These are phyloP conservation scores for Coemansia sp. DNA, from an alignment of 371 early-diverging fungal genomes.

Conservation along the genomic window DNA sequence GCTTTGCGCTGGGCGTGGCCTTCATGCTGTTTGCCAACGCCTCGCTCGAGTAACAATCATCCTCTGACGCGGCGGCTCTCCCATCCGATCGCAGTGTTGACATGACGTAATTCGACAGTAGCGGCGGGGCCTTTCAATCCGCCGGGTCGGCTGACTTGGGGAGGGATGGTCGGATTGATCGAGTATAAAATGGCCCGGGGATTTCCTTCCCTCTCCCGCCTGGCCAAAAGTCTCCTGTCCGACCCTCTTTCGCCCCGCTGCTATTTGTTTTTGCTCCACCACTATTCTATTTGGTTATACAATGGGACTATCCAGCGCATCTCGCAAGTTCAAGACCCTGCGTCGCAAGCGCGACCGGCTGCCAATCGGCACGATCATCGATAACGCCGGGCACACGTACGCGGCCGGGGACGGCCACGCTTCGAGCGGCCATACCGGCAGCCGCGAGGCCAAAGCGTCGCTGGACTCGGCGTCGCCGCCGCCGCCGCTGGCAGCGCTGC, in stretches of 20 bases:
- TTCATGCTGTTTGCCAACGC: slow-evolving; percentile 37
- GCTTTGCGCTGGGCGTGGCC: slow-evolving; percentile 38
- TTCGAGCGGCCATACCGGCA: neutral
- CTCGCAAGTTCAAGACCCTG: slow-evolving; percentile 26
- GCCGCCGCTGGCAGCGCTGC: slow-evolving; percentile 18
- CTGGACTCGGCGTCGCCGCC: slow-evolving; percentile 5
- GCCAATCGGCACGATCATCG: slow-evolving; percentile 26
- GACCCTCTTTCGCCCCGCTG: no score
- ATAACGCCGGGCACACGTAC: slow-evolving; percentile 10
- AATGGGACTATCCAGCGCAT: slow-evolving; percentile 25
- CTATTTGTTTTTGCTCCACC: neutral
- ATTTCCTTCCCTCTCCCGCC: neutral
- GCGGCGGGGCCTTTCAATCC: neutral
- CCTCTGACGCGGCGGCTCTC: neutral
- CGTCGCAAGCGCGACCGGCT: slow-evolving; percentile 21
- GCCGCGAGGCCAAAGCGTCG: neutral
- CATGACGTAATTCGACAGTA: neutral
- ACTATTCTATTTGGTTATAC: neutral
- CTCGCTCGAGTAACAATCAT: slow-evolving; percentile 1
- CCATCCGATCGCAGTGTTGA: neutral
- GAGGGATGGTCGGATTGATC: neutral
- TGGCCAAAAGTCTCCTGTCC: no score
- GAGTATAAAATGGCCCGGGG: neutral
- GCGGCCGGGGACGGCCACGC: slow-evolving; percentile 1
- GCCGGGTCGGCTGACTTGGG: neutral